Conservation (phyloP, 1,284 basidiomycete genomes). For the Meira nashicola region DNA sequence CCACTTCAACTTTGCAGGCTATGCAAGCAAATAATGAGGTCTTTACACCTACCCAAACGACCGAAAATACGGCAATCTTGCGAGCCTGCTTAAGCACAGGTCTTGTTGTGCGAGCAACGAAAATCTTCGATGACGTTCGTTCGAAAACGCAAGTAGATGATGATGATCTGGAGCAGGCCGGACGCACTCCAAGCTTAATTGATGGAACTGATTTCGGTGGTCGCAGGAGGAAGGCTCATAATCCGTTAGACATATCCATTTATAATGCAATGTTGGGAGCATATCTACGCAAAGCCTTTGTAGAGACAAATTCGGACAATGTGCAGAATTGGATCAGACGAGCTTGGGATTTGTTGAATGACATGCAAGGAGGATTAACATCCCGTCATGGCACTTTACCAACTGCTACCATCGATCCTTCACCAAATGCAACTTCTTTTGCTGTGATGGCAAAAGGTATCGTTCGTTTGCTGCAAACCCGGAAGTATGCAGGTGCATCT, state of each 20-base stretch:
- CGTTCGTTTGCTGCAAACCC: constrained; percentile 26
- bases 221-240: not conserved
- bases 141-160: constrained; percentile 24
- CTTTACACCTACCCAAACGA: constrained; percentile 33
- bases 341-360: constrained; percentile 36
- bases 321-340: constrained; percentile 30
- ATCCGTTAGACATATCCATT: constrained; percentile 30
- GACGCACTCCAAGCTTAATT: too few species aligned
- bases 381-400: constrained; percentile 11
- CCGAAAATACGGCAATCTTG: constrained; percentile 42
- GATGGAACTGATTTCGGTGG: constrained; percentile 21
- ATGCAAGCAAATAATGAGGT: constrained; percentile 30
- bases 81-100: constrained; percentile 46
- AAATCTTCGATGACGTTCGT: constrained; percentile 36
- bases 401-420: constrained; percentile 32
- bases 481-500: constrained; percentile 18
- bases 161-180: constrained; percentile 10
- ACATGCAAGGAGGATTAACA: constrained; percentile 23
- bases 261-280: constrained; percentile 47
- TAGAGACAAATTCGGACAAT: constrained; percentile 25
- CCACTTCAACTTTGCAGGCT: constrained; percentile 9
- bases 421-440: constrained; percentile 32
- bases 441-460: constrained; percentile 42
- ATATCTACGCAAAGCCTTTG: constrained; percentile 38
- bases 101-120: constrained; percentile 41